Conservation (phyloP, 2,329 filamentous ascomycete species). For the Paraphaeosphaeria minitans region DNA sequence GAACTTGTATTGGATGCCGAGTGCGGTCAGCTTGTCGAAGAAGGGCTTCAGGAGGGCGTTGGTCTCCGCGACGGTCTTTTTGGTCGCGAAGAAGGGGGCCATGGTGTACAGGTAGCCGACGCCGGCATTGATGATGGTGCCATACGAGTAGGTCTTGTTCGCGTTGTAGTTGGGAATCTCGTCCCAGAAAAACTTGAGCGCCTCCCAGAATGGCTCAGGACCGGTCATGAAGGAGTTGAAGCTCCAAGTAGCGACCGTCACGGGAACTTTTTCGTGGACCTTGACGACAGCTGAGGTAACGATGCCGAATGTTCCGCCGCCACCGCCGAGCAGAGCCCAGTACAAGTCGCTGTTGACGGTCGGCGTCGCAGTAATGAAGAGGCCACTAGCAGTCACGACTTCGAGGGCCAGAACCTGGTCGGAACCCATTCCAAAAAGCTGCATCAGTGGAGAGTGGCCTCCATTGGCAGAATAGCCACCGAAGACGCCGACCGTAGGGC, state of each 20-base stretch:
- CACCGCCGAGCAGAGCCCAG: conserved; percentile 46
- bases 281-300: conserved; percentile 41
- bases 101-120: conserved; percentile 17
- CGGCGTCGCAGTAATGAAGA: conserved; percentile 32
- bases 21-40: conserved; percentile 17
- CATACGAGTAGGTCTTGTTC: conserved; percentile 20
- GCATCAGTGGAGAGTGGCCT: conserved; percentile 60
- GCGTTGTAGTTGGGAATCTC: conserved; percentile 16
- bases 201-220: conserved; percentile 28
- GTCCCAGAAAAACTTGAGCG: conserved; percentile 15
- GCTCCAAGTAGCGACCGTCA: conserved; percentile 32
- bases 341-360: conserved; percentile 46
- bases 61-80: conserved; percentile 19
- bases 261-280: conserved; percentile 38
- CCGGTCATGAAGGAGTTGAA: conserved; percentile 26
- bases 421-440: conserved; percentile 48
- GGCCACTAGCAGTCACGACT: conserved; percentile 34
- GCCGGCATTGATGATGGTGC: conserved; percentile 13
- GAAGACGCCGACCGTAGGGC: conserved; percentile 58
- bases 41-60: conserved; percentile 18
- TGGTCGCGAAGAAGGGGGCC: conserved; percentile 21
- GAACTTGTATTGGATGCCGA: conserved; percentile 20
- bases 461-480: conserved; percentile 52
- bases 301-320: conserved; percentile 44
- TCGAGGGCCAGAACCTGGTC: conserved; percentile 48